Base-by-base conservation (phyloP, 1,284 basidiomycete species). In the Flammula alnicola region DNA sequence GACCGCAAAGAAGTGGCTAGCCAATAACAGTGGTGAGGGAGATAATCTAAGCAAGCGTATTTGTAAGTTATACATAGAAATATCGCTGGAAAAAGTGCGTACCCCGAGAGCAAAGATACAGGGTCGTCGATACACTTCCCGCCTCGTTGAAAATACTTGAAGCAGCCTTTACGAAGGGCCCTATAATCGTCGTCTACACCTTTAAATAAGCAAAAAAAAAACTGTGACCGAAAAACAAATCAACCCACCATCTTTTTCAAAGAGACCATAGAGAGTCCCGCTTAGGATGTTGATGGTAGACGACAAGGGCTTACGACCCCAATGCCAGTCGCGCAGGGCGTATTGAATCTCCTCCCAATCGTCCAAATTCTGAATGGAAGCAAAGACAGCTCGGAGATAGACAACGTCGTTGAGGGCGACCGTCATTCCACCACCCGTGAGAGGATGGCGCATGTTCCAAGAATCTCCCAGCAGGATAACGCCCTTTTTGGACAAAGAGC, bases 231-330 rank as follows among this genome's bases (percentile, higher is more conserved):
- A 30, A n/a, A 30, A 30, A n/a, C 27, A 7, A n/a, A 7, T n/a
- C 27, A 32, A 38, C 36, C 10, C 14, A 40, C 38, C 38, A 12
- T 40, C 25, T 5, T 30, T 30, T 17, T 43, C 41, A 22, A 43
- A 43, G 27, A 43, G 31, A 19, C 27, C 41, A 30, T 30, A 43
- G n/a, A 41, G 12, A 5, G 39, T 41, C 12, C 39, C 39, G 17
- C 39, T 41, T 8, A 41, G 29, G 16, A 41, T 41, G 12, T 41
- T 41, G 39, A 41, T 41, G 3, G 39, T 41, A 6, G 39, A 41
- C 7, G 23, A 26, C 10, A 41, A 29, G 11, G 39, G 39, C 25
- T 41, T 41, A 19, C 39, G 10, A 11, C 11, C 39, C 39, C 39
- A 41, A 19, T 41, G 39, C 39, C 39, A 41, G 11, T 41, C 29